Conservation (phyloP, 306 rosid species). For the Carpinus viminea region DNA sequence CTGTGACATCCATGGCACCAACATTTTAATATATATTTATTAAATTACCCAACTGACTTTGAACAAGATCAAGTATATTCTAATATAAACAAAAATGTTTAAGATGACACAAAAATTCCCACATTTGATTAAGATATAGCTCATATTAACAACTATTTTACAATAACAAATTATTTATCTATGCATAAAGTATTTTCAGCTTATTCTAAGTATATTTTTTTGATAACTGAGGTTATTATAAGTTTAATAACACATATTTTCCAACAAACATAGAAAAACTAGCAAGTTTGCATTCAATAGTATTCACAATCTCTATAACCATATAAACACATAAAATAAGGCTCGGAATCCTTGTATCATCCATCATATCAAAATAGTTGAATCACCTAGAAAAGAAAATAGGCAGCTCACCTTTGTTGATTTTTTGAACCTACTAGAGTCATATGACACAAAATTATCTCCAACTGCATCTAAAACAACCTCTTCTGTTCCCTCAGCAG, state of each 20-base stretch:
- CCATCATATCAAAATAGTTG: slow-evolving; percentile 6
- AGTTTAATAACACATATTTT: neutral
- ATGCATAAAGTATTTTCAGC: neutral
- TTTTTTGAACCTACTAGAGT: slow-evolving; percentile 61
- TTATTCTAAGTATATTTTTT: neutral
- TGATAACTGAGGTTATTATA: neutral
- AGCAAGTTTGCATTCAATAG: neutral
- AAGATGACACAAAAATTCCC: neutral
- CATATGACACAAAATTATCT: slow-evolving; percentile 57
- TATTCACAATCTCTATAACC: neutral
- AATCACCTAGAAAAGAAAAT: slow-evolving; percentile 1
- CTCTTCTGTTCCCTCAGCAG: slow-evolving; percentile 98
- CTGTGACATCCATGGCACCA: neutral
- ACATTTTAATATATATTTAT: neutral
- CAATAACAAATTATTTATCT: neutral
- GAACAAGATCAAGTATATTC: neutral
- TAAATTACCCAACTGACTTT: neutral
- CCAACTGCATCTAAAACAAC: slow-evolving; percentile 93
- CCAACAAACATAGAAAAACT: neutral
- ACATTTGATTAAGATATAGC: neutral
- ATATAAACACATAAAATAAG: slow-evolving; percentile 2
- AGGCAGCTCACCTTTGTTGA: slow-evolving; percentile 67
- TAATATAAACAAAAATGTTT: neutral
- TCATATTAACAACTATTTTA: neutral
- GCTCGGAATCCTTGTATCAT: neutral